Percentiles rank a stretch among this genome's conserved stretches.
phyloP scores from a whole-genome alignment of 2,329 filamentous ascomycete species.

The Cytospora leucostoma region DNA sequence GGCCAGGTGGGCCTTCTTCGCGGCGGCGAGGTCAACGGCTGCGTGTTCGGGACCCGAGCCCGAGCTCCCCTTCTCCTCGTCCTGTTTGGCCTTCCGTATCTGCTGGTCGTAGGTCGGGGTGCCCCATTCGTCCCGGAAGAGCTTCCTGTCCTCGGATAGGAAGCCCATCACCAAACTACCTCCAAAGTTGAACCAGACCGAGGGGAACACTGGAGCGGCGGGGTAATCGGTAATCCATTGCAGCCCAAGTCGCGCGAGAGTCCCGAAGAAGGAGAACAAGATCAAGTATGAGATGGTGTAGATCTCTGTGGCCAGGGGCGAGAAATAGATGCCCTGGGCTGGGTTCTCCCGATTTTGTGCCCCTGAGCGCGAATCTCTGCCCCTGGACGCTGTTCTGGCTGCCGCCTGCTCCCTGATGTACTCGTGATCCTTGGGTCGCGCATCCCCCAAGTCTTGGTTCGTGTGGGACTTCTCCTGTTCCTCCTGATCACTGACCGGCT shows the following conservation, averaged over 20 bases:
- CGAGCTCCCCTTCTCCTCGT: slow-evolving; percentile 43
- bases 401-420: slow-evolving; percentile 22
- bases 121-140: slow-evolving; percentile 73
- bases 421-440: slow-evolving; percentile 32
- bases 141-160: slow-evolving; percentile 72
- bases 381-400: background rate
- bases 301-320: slow-evolving; percentile 56
- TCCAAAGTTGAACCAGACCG: slow-evolving; percentile 85
- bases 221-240: slow-evolving; percentile 79
- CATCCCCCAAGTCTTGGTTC: slow-evolving; percentile 41
- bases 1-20: slow-evolving; percentile 60
- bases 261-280: slow-evolving; percentile 83
- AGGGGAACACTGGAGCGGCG: slow-evolving; percentile 73
- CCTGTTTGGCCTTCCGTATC: slow-evolving; percentile 38
- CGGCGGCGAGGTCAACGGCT: slow-evolving; percentile 43
- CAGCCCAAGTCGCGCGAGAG: slow-evolving; percentile 78
- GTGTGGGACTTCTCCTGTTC: slow-evolving; percentile 37
- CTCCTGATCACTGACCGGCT: slow-evolving; percentile 35
- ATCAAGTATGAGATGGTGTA: slow-evolving; percentile 81
- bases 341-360: slow-evolving; percentile 8
- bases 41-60: slow-evolving; percentile 15
- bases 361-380: background rate
- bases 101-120: slow-evolving; percentile 42
- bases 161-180: slow-evolving; percentile 86
- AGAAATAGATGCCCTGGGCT: slow-evolving; percentile 37